Evolutionary conservation across 2,329 filamentous ascomycete species (phyloP), one percentile per base, ranked within the genome.

Genomic region (Blumeria graminis): DNA sequence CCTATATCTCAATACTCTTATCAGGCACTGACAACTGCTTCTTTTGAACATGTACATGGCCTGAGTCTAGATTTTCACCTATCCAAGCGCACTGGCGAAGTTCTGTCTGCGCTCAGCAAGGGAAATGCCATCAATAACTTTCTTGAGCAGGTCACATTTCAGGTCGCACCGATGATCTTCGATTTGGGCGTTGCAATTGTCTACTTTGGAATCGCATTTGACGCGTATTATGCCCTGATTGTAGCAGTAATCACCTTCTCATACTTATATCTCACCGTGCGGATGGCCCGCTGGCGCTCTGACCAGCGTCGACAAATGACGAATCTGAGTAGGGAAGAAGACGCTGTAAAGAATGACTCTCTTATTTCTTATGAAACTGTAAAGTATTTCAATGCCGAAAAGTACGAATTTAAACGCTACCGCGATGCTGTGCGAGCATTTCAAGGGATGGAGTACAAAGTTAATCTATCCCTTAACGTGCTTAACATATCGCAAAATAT

Each of bases 321-420:
- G 55, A 96, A 95, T 66, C 86, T 88, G 13, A 88, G 92, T 62
- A 78, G 92, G 60, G 88, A 95, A 69, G 88, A 95, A 69, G 90
- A 95, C 69, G 92, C 92, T 6, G 88, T 96, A 62, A 96, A 96
- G 70, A 96, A 95, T 66, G 92, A 98, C 68, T 96, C 92, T 0
- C 92, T 98, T 72, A 88, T 92, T 60, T 94, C 88, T n/a, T 98
- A 96, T 68, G 92, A 98, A 71, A 90, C 85, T 1, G 86, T 90
- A 66, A 92, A 90, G 67, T 90, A 90, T 65, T 92, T 92, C 73
- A 90, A 90, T 63, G 85, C 85, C 7, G 86, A 90, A 65, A 73
- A 77, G 1, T 89, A 84, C 65, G 86, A 92, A 65, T 88, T 87
- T 62, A 71, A 75, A 53, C 77, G 86, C 28, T 90, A 88, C 64